phyloP scores from a whole-genome alignment of 2,329 filamentous ascomycete genomes.

The Botrytis cinerea region DNA sequence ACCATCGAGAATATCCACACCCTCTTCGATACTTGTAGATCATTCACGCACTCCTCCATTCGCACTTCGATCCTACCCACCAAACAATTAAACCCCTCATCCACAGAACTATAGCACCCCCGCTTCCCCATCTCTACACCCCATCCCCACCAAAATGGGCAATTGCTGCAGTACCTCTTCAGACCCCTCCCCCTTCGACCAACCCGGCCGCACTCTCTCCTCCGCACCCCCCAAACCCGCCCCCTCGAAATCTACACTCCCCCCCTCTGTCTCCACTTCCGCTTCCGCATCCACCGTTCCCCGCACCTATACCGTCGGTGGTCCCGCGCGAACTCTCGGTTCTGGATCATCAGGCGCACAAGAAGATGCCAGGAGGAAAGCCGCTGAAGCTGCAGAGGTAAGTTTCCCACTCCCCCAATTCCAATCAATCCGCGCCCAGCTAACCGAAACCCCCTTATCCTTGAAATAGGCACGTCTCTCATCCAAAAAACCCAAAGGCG shows the following conservation, averaged over 20 bases:
- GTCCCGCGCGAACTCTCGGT: constrained; percentile 65
- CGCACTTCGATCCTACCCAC: neutral
- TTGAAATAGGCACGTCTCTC: neutral
- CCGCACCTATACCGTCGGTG: constrained; percentile 51
- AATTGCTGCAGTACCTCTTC: constrained; percentile 78
- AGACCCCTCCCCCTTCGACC: constrained; percentile 66
- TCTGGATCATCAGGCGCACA: constrained; percentile 48
- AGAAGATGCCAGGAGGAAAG: constrained; percentile 61
- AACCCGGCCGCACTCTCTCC: constrained; percentile 72
- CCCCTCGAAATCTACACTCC: constrained; percentile 45
- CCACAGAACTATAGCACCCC: neutral
- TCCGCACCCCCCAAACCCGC: constrained; percentile 46
- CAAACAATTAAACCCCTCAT: neutral
- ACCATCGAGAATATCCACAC: neutral
- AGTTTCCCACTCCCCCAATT: neutral
- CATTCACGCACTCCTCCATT: neutral
- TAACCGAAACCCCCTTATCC: neutral
- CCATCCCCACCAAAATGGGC: constrained; percentile 61
- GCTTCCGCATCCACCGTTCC: constrained; percentile 50
- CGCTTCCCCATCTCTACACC: neutral
- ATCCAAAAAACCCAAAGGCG: constrained; percentile 9
- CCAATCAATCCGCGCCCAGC: neutral
- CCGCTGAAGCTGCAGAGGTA: constrained; percentile 74
- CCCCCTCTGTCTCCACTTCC: constrained; percentile 28
- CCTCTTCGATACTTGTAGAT: neutral